These are phyloP conservation scores for Tetrahymena malaccensis DNA, from an alignment of 73 alveolate genomes.

Conservation along the genomic window DNA sequence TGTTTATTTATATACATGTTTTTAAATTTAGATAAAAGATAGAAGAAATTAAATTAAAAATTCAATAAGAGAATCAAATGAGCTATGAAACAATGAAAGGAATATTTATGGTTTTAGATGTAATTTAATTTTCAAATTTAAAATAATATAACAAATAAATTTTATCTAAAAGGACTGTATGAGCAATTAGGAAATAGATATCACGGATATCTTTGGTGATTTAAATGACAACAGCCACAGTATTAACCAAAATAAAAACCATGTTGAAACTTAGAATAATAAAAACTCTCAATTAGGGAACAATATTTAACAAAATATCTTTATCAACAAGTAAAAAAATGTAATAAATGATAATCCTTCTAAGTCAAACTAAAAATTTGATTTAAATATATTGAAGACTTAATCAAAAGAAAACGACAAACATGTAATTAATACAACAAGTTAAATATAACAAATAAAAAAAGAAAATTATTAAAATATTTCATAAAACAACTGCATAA, in stretches of 20 bases:
- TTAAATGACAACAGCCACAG: background rate
- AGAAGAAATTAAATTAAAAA: background rate
- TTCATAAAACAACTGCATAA: background rate
- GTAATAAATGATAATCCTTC: too few species aligned
- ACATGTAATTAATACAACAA: background rate
- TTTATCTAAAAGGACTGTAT: background rate
- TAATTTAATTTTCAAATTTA: background rate
- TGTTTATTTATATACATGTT: too few species aligned
- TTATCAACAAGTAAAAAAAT: background rate
- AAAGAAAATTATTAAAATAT: background rate
- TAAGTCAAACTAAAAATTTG: background rate
- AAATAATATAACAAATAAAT: background rate
- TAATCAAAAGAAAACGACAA: background rate
- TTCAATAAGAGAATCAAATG: background rate
- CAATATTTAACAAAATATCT: too few species aligned
- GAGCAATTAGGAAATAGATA: background rate
- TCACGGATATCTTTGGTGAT: background rate
- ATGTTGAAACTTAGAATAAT: background rate
- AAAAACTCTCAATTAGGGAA: background rate
- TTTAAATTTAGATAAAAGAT: background rate
- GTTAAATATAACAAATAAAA: too few species aligned
- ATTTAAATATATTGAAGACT: background rate
- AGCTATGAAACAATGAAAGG: background rate
- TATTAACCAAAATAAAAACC: background rate
- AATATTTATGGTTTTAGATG: background rate